Evolutionary conservation across 495 filamentous ascomycete genomes (phyloP).

Genomic region (Xylaria sp.): DNA sequence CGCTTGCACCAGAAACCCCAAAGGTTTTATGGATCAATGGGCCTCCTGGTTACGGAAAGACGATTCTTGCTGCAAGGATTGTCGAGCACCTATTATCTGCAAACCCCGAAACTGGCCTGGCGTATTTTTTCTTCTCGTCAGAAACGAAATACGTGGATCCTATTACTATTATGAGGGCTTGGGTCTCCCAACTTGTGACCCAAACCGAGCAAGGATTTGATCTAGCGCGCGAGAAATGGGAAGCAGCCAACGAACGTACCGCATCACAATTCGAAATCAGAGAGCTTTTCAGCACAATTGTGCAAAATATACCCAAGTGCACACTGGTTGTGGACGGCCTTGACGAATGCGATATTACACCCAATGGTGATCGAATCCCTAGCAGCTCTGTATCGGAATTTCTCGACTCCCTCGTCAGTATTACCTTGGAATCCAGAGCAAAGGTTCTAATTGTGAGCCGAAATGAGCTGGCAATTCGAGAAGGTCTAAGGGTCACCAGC

Average conservation of each 20-base stretch:
- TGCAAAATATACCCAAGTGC: slow-evolving; percentile 32
- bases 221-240: slow-evolving; percentile 4
- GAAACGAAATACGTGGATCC: slow-evolving; percentile 34
- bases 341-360: slow-evolving; percentile 37
- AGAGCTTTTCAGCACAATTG: slow-evolving; percentile 32
- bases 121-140: slow-evolving; percentile 40
- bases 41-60: slow-evolving; percentile 43
- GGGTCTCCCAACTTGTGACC: slow-evolving; percentile 36
- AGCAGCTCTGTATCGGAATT: slow-evolving; percentile 23
- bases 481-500: slow-evolving; percentile 19
- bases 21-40: slow-evolving; percentile 41
- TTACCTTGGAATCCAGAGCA: slow-evolving; percentile 28
- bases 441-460: slow-evolving; percentile 38
- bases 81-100: slow-evolving; percentile 32
- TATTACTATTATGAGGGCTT: slow-evolving; percentile 34
- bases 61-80: slow-evolving; percentile 38
- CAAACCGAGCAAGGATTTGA: slow-evolving; percentile 31
- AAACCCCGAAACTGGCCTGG: slow-evolving; percentile 26
- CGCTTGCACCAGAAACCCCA: slow-evolving; percentile 6
- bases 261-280: slow-evolving; percentile 31
- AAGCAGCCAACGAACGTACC: slow-evolving; percentile 13
- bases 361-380: background rate
- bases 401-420: slow-evolving; percentile 28
- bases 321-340: slow-evolving; percentile 42
- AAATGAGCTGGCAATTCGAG: slow-evolving; percentile 35